phyloP scores from a whole-genome alignment of 495 filamentous ascomycete species.

The Durotheca rogersii region DNA sequence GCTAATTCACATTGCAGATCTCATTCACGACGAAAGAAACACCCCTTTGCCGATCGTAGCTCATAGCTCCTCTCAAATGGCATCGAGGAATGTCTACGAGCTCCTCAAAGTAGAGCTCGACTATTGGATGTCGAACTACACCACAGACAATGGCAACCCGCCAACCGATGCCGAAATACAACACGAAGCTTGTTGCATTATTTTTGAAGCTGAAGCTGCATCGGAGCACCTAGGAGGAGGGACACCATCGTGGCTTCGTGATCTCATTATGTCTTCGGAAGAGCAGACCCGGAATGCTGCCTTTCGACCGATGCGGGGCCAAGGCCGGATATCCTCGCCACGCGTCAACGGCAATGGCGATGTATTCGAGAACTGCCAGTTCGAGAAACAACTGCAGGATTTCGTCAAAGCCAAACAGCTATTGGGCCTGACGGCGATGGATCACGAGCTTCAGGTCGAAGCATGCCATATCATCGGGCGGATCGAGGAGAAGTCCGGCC shows the following conservation, averaged over 20 bases:
- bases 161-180: conserved; percentile 49
- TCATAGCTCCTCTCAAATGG: conserved; percentile 33
- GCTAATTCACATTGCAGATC: conserved; percentile 38
- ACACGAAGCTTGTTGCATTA: conserved; percentile 43
- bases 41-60: conserved; percentile 48
- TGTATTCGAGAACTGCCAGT: conserved; percentile 49
- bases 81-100: conserved; percentile 52
- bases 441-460: conserved; percentile 53
- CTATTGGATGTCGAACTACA: conserved; percentile 40
- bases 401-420: conserved; percentile 51
- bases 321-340: conserved; percentile 38
- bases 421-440: conserved; percentile 55
- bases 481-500: conserved; percentile 46
- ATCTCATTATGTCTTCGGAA: conserved; percentile 50
- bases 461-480: conserved; percentile 52
- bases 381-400: conserved; percentile 50
- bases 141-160: conserved; percentile 27
- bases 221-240: conserved; percentile 30
- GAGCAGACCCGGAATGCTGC: conserved; percentile 37
- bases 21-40: conserved; percentile 59
- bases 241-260: conserved; percentile 53
- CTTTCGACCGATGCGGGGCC: conserved; percentile 38
- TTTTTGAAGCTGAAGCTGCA: conserved; percentile 42
- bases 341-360: conserved; percentile 50
- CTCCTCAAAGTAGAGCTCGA: conserved; percentile 52